Evolutionary conservation across 2,329 filamentous ascomycete genomes (phyloP), one percentile per base, ranked within the genome.

Genomic region (Trichoderma simmonsii): DNA sequence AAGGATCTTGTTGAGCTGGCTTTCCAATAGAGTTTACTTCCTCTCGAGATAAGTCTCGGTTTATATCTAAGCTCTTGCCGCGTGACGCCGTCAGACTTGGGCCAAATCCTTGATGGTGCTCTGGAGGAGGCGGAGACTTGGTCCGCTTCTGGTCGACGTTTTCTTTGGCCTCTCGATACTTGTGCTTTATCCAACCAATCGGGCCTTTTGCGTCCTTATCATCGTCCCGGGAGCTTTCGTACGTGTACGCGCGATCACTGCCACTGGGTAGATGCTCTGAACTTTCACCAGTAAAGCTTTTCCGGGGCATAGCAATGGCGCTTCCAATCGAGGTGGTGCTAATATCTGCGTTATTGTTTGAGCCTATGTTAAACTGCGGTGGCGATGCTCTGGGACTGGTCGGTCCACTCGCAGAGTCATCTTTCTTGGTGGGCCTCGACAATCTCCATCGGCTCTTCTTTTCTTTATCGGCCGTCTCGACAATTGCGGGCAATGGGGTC

Each of bases 391-490:
- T 73, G 76, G 83, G 75, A 71, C 83, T 77, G 76, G 32, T 57
- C 7, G 81, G 60, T 75, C 83, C 77, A 24, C 57, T 70, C 28
- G 84, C 79, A 59, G 85, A 81, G 39, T 90, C 90, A 39, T 91
- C 88, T 73, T 87, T 90, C 70, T 86, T 80, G 36, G 48, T 21
- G 48, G 76, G 86, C 24, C 90, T 90, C 21, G 93, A 92, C 67
- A 94, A 86, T 84, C 94, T 93, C 84, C 88, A 89, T 32, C 92
- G 89, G 72, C 87, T 89, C 77, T 91, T 92, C 81, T 90, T 92
- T 68, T 92, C 90, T 76, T 88, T 90, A 68, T 92, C 90, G 1
- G 69, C 21, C 7, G 54, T 28, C 34, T 73, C 70, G 18, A 34
- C 86, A 43, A 80, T 67, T n/a, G 76, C 75, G 30, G 76, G 71